Conservation (phyloP, 2,329 filamentous ascomycete genomes). For the Pyrenochaeta sp. region DNA sequence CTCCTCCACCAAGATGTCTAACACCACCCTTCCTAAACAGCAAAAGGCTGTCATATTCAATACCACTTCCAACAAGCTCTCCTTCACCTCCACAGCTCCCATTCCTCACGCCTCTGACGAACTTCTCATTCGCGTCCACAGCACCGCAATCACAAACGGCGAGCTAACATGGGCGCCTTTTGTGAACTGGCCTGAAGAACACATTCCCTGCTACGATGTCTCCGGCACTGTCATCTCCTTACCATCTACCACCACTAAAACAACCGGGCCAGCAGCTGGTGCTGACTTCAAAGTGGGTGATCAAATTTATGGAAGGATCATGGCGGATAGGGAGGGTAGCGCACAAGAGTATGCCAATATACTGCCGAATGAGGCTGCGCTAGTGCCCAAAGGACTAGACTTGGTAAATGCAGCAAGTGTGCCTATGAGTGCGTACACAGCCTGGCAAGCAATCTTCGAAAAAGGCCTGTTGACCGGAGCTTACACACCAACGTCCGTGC, state of each 20-base stretch:
- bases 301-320: slow-evolving; percentile 24
- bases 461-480: slow-evolving; percentile 16
- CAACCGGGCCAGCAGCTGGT: not conserved
- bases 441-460: slow-evolving; percentile 57
- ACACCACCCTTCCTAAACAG: slow-evolving; percentile 11
- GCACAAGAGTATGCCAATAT: slow-evolving; percentile 51
- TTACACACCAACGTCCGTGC: slow-evolving; percentile 13
- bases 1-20: not conserved
- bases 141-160: slow-evolving; percentile 52
- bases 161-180: slow-evolving; percentile 54
- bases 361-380: slow-evolving; percentile 47
- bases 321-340: slow-evolving; percentile 47
- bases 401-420: slow-evolving; percentile 49
- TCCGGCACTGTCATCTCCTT: slow-evolving; percentile 54
- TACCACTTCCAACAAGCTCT: slow-evolving; percentile 17
- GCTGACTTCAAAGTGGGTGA: slow-evolving; percentile 49
- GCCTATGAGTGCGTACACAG: slow-evolving; percentile 54
- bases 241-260: slow-evolving; percentile 23
- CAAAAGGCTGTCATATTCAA: slow-evolving; percentile 32
- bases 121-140: slow-evolving; percentile 53
- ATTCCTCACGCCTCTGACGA: slow-evolving; percentile 26
- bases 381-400: slow-evolving; percentile 42
- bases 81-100: slow-evolving; percentile 14
- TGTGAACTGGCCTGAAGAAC: slow-evolving; percentile 29
- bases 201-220: slow-evolving; percentile 55